Evolutionary conservation across 768 basidiomycete species (phyloP), one percentile per base, ranked within the genome.

Genomic region (Xanthoconium stramineum): DNA sequence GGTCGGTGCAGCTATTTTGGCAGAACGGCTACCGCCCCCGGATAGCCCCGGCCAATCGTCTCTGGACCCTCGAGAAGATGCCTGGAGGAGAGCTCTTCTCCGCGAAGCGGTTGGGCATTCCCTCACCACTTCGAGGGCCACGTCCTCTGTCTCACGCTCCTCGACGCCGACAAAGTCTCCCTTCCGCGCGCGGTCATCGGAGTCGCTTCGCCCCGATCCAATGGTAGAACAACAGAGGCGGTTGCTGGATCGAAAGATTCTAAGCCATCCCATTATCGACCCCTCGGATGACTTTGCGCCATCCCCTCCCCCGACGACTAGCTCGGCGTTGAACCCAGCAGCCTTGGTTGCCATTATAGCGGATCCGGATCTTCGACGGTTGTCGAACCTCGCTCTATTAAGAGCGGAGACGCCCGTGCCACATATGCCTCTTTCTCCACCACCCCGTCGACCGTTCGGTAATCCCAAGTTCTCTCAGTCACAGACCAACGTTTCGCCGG

Each of bases 31-130:
- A n/a, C 86, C 86, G 11, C 85, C 86, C 2, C 80, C 82, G 19
- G 73, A 70, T 32, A 87, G 82, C 59, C 85, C 86, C n/a, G 83
- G 81, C 28, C 69, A 79, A 55, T 82, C 83, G 49, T 75, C 78
- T 9, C 67, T 80, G 47, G 82, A 82, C 65, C 72, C 79, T 17
- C 74, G 74, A 19, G 85, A 86, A 39, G 83, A 86, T 48, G 76
- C 80, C 28, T 94, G 91, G 92, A 77, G 91, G 57, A 89, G 82
- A 68, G 84, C 84, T 0, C 70, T 94, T 24, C 75, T 94, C 52
- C 83, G 83, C 20, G 82, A 91, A 69, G 91, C 89, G 36, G 89
- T 94, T 19, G 83, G 85, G 51, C 85, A 85, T 69, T 91, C 89
- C 5, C 74, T 91, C 37, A 83, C 81, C 57, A 81, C 78, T 52